Evolutionary conservation across 2,329 filamentous ascomycete species (phyloP).

Genomic region (Claviceps citrina): DNA sequence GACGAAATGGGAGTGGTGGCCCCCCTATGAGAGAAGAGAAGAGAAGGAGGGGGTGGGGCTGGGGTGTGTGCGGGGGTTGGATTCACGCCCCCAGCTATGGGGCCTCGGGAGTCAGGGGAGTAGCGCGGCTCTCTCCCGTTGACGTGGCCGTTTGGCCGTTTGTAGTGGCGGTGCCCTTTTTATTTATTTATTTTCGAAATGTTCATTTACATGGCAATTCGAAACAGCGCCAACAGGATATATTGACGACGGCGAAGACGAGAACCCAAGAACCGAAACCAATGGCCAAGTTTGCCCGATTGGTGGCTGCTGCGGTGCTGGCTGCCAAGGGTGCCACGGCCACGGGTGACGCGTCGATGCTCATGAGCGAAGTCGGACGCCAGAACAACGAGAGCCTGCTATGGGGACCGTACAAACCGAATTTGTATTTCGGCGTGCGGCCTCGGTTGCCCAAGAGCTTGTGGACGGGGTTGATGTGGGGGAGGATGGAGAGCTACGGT

Average conservation of each 20-base stretch:
- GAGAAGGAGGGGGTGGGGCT: too few relatives aligned
- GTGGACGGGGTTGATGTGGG: constrained; percentile 76
- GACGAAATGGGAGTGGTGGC: neutral
- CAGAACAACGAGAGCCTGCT: constrained; percentile 69
- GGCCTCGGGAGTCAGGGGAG: too few relatives aligned
- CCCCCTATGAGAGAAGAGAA: too few relatives aligned
- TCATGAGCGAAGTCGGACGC: constrained; percentile 34
- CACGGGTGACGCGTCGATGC: constrained; percentile 20
- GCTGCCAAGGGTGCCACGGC: constrained; percentile 14
- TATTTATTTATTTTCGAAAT: neutral
- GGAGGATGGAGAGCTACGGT: constrained; percentile 62
- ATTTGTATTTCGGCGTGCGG: constrained; percentile 83
- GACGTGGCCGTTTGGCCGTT: too few relatives aligned
- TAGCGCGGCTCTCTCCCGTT: too few relatives aligned
- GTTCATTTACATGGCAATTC: neutral
- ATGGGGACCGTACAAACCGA: constrained; percentile 91
- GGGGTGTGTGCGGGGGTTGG: too few relatives aligned
- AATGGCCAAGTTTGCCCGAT: constrained; percentile 20
- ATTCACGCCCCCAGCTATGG: too few relatives aligned
- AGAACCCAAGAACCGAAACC: neutral
- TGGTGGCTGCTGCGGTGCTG: constrained; percentile 16
- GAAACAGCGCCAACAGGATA: neutral
- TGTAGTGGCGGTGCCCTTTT: too few relatives aligned
- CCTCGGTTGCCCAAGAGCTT: constrained; percentile 70
- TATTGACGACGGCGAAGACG: neutral